A percentile compares a stretch with the other conserved stretches of the same genome.
Conservation (phyloP, 179 eudicot species). For the Silene coronaria region DNA sequence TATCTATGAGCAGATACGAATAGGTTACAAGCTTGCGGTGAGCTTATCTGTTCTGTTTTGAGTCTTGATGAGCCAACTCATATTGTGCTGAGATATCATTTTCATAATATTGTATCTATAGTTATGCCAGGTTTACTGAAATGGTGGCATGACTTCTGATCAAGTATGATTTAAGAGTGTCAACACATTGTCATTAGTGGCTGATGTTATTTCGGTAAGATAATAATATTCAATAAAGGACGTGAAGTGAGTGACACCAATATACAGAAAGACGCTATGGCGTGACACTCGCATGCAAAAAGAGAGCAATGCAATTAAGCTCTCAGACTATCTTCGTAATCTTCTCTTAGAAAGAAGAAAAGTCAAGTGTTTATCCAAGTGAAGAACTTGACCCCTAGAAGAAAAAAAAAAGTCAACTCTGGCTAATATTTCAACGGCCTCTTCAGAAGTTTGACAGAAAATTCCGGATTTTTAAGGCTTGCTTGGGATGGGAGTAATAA, state of each 20-base stretch:
- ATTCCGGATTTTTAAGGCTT: neutral
- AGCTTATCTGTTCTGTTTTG: slow-evolving; percentile 22
- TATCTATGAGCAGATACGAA: slow-evolving; percentile 84
- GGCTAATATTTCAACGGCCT: neutral
- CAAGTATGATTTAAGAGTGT: neutral
- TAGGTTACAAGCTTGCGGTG: slow-evolving; percentile 89
- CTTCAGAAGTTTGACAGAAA: neutral
- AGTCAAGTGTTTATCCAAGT: neutral
- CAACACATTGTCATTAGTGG: neutral
- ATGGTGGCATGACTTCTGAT: slow-evolving; percentile 1
- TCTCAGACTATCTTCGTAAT: neutral
- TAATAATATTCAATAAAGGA: neutral
- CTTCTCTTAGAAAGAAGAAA: neutral
- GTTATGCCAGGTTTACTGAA: neutral
- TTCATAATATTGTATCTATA: slow-evolving; percentile 3
- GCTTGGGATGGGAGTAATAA: too few relatives aligned
- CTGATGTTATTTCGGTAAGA: neutral
- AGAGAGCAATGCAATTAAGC: neutral
- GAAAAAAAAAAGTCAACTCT: neutral
- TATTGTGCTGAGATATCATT: neutral
- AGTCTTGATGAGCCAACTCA: neutral
- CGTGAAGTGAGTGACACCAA: neutral
- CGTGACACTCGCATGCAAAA: neutral
- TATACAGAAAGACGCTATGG: neutral
- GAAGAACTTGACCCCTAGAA: too few relatives aligned